Evolutionary conservation across 2,329 filamentous ascomycete species (phyloP).

Genomic region (Paramyrothecium sp.): DNA sequence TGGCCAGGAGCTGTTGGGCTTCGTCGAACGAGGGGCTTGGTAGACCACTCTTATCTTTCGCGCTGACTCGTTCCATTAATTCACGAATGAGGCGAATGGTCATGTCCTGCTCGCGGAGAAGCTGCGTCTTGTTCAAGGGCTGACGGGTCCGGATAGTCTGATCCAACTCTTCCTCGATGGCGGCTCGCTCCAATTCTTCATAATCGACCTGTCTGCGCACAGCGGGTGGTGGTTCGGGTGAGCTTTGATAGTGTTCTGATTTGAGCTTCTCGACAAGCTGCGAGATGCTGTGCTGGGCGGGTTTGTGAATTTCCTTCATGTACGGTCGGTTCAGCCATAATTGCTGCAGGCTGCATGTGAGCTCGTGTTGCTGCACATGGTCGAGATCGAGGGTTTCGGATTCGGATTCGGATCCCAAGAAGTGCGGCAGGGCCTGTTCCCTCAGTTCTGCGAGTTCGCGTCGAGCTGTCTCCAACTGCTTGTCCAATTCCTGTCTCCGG

Average conservation of each 20-base stretch:
- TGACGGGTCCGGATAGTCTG: neutral
- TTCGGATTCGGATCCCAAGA: conserved; percentile 14
- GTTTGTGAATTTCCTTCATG: conserved; percentile 33
- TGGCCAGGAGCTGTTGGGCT: conserved; percentile 18
- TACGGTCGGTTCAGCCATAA: conserved; percentile 29
- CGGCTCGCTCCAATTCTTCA: conserved; percentile 24
- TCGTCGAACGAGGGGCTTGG: conserved; percentile 26
- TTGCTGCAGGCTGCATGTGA: conserved; percentile 28
- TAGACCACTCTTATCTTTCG: conserved; percentile 15
- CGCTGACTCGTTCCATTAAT: conserved; percentile 24
- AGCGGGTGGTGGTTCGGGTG: conserved; percentile 16
- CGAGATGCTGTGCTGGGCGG: conserved; percentile 22
- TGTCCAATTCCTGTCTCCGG: conserved; percentile 59
- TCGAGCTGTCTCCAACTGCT: conserved; percentile 54
- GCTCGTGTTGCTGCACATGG: conserved; percentile 24
- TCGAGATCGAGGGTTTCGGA: conserved; percentile 14
- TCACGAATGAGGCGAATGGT: neutral
- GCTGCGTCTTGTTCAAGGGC: neutral
- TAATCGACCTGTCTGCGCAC: conserved; percentile 22
- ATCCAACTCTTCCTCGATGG: conserved; percentile 18
- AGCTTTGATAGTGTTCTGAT: conserved; percentile 24
- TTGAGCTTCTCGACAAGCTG: conserved; percentile 24
- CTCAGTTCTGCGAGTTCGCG: conserved; percentile 40
- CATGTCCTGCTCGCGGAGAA: neutral
- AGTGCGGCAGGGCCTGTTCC: neutral